phyloP scores from a whole-genome alignment of 108 stramenopile genomes.

The Nitzschia inconspicua region DNA sequence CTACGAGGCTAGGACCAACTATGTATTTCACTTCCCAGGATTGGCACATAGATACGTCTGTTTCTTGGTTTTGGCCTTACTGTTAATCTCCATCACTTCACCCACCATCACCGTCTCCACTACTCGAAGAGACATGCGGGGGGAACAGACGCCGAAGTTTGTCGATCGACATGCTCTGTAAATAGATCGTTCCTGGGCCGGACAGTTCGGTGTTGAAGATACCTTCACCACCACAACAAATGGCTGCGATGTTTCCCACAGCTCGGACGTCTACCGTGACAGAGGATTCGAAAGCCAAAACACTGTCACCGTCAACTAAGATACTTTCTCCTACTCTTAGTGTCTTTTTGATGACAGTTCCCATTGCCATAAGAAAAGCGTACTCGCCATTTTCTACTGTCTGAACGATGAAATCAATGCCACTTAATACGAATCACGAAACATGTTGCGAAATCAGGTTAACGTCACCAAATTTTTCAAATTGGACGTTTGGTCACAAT shows the following conservation, averaged over 20 bases:
- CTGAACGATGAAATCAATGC: conserved; percentile 55
- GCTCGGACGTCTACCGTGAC: conserved; percentile 42
- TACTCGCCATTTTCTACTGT: conserved; percentile 40
- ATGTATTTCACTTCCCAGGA: too few relatives aligned
- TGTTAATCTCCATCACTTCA: too few relatives aligned
- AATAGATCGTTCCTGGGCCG: conserved; percentile 50
- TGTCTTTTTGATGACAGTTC: conserved; percentile 39
- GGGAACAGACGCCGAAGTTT: conserved; percentile 11
- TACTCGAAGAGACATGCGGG: background rate
- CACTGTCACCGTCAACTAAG: conserved; percentile 39
- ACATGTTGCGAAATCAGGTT: too few relatives aligned
- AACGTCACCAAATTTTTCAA: too few relatives aligned
- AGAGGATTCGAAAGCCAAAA: conserved; percentile 42
- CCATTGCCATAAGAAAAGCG: conserved; percentile 64
- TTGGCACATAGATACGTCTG: too few relatives aligned
- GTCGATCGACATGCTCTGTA: conserved; percentile 25
- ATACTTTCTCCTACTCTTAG: conserved; percentile 37
- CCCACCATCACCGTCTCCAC: too few relatives aligned
- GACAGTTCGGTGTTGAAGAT: conserved; percentile 48
- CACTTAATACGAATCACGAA: too few relatives aligned
- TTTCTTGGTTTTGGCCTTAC: too few relatives aligned
- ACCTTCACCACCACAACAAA: conserved; percentile 58
- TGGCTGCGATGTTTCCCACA: conserved; percentile 36
- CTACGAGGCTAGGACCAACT: too few relatives aligned
- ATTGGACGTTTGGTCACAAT: too few relatives aligned